phyloP scores from a whole-genome alignment of 371 early-diverging fungal genomes.

The Zopfochytrium polystomum region DNA sequence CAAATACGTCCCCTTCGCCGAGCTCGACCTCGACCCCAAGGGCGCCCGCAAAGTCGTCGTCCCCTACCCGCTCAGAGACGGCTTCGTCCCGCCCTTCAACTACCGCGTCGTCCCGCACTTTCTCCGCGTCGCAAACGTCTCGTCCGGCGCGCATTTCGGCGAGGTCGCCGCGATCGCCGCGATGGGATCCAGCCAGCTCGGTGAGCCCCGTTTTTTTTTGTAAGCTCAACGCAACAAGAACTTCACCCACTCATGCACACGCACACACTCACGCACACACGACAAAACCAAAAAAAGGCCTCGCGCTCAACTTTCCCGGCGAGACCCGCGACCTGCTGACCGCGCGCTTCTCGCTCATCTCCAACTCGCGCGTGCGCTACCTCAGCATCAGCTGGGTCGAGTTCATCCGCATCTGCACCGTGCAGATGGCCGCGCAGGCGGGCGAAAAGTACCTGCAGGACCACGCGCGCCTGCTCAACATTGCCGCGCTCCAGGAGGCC shows the following conservation, averaged over 20 bases:
- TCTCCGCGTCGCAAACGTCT: conserved; percentile 6
- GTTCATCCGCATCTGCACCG: conserved; percentile 11
- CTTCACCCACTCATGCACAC: not conserved
- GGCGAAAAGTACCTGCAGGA: not conserved
- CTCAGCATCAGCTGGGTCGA: conserved; percentile 25
- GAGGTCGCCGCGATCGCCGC: conserved; percentile 28
- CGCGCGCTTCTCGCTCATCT: conserved; percentile 22
- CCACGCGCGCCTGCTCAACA: not conserved
- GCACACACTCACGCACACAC: too few relatives aligned
- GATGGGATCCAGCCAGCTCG: conserved; percentile 22
- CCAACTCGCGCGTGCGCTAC: conserved; percentile 16
- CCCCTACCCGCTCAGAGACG: conserved; percentile 16
- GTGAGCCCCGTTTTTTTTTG: not conserved
- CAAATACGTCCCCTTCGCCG: conserved; percentile 24
- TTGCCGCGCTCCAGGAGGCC: not conserved
- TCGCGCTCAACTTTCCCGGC: conserved; percentile 6
- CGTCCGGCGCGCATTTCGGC: conserved; percentile 21
- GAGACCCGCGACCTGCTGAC: not conserved
- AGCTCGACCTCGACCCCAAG: conserved; percentile 5
- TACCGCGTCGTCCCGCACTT: conserved; percentile 13
- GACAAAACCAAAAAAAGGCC: too few relatives aligned
- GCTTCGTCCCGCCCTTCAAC: conserved; percentile 4
- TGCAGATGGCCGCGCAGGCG: not conserved
- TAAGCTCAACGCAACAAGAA: not conserved
- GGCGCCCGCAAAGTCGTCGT: conserved; percentile 5